A percentile compares a stretch with the other conserved stretches of the same genome.
These are phyloP conservation scores for Xanthoconium stramineum DNA, from an alignment of 768 basidiomycete genomes.

Conservation along the genomic window DNA sequence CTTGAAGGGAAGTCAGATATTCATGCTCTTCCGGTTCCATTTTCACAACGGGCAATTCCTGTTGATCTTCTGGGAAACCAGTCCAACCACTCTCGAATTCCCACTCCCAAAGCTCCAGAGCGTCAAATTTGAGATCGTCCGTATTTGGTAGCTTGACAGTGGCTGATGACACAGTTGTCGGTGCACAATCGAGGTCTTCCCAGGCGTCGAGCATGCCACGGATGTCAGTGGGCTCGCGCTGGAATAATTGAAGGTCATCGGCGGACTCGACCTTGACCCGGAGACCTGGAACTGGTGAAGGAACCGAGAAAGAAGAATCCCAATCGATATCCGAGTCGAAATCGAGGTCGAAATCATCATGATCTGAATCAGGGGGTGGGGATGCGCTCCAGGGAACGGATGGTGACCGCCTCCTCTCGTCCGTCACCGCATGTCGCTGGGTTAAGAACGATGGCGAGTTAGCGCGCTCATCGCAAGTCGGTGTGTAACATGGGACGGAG, in stretches of 20 bases:
- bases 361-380: conserved; percentile 64
- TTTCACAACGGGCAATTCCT: conserved; percentile 27
- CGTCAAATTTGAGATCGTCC: conserved; percentile 43
- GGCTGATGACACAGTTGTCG: conserved; percentile 25
- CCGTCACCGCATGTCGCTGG: conserved; percentile 18
- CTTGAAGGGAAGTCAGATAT: conserved; percentile 1
- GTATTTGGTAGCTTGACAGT: conserved; percentile 30
- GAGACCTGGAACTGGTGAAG: conserved; percentile 19
- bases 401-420: conserved; percentile 49
- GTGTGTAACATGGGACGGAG: conserved; percentile 55
- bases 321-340: conserved; percentile 58
- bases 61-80: conserved; percentile 11
- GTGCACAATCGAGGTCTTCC: conserved; percentile 55
- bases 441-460: conserved; percentile 26
- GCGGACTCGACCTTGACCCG: conserved; percentile 20
- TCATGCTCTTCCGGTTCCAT: conserved; percentile 47
- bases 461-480: conserved; percentile 38
- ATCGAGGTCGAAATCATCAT: conserved; percentile 46
- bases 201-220: conserved; percentile 66
- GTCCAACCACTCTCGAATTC: conserved; percentile 32
- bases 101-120: conserved; percentile 38
- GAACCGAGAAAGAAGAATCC: conserved; percentile 47
- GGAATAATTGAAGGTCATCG: conserved; percentile 38
- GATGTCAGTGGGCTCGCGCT: conserved; percentile 61
- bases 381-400: conserved; percentile 60